Conservation (phyloP, 1,139 yeast species). For the Magnusiomyces starmeri region DNA sequence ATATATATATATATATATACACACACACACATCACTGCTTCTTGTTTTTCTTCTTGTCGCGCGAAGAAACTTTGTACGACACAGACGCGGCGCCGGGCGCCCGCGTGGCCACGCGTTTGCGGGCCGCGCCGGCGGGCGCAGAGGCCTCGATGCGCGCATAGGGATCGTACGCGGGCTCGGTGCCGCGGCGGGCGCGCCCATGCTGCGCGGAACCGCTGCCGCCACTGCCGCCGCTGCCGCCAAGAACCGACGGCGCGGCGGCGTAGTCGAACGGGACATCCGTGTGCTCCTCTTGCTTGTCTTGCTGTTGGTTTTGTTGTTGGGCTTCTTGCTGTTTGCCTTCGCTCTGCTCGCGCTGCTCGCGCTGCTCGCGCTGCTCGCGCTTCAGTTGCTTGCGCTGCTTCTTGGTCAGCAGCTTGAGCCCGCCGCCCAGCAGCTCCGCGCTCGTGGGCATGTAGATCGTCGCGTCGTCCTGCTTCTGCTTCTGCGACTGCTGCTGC, state of each 20-base stretch:
- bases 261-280: slow-evolving; percentile 13
- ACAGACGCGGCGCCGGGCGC: background rate
- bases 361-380: slow-evolving; percentile 4
- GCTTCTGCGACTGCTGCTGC: background rate
- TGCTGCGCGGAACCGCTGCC: background rate
- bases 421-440: slow-evolving; percentile 5
- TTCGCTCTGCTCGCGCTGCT: background rate
- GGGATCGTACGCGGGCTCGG: slow-evolving; percentile 9
- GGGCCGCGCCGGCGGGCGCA: background rate
- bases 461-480: background rate
- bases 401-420: slow-evolving; percentile 3
- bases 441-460: slow-evolving; percentile 4
- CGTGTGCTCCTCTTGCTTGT: background rate
- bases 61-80: background rate
- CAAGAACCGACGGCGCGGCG: slow-evolving; percentile 13
- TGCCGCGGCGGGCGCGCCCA: slow-evolving; percentile 1
- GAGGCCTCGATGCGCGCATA: slow-evolving; percentile 5
- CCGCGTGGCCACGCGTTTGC: slow-evolving; percentile 2
- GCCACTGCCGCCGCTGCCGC: slow-evolving; percentile 4
- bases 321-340: slow-evolving; percentile 2
- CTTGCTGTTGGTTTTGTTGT: background rate
- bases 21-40: background rate
- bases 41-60: background rate
- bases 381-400: slow-evolving; percentile 4
- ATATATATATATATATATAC: too few species aligned